phyloP scores from a whole-genome alignment of 495 filamentous ascomycete species.

The Trypethelium eluteriae region DNA sequence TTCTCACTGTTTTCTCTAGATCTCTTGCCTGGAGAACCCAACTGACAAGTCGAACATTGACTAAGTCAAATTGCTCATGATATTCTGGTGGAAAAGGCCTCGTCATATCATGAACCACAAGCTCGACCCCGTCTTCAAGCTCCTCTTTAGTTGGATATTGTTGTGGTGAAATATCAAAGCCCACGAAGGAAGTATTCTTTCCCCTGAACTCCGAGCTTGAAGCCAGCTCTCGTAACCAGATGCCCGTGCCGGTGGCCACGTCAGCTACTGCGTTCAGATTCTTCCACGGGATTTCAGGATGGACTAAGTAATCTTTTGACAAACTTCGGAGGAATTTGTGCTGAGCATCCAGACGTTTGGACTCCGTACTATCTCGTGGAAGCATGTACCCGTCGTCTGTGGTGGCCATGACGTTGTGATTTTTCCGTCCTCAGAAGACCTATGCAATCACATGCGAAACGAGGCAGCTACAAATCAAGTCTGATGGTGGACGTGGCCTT shows the following conservation, averaged over 20 bases:
- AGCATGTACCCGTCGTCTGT: background rate
- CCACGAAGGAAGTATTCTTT: background rate
- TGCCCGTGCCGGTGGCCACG: background rate
- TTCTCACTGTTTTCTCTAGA: background rate
- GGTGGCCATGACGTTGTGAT: too few species aligned
- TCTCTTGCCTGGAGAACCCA: background rate
- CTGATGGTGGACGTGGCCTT: too few species aligned
- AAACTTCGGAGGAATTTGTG: background rate
- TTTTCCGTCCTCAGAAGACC: too few species aligned
- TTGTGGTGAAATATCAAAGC: background rate
- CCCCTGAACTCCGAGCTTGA: background rate
- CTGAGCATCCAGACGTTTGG: background rate
- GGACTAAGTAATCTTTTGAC: background rate
- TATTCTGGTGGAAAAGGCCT: background rate
- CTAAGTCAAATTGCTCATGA: background rate
- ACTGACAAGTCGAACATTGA: background rate
- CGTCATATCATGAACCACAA: slow-evolving; percentile 1
- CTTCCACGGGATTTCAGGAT: background rate
- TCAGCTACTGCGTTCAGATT: background rate
- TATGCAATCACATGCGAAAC: too few species aligned
- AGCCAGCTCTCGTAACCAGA: slow-evolving; percentile 5
- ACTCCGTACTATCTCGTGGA: background rate
- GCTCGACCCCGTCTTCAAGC: background rate
- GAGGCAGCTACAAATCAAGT: too few species aligned
- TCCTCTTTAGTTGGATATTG: background rate